A percentile compares a stretch with the other conserved stretches of the same genome.
phyloP scores from a whole-genome alignment of 2,329 filamentous ascomycete species.

The Tolypocladium endophyticum region DNA sequence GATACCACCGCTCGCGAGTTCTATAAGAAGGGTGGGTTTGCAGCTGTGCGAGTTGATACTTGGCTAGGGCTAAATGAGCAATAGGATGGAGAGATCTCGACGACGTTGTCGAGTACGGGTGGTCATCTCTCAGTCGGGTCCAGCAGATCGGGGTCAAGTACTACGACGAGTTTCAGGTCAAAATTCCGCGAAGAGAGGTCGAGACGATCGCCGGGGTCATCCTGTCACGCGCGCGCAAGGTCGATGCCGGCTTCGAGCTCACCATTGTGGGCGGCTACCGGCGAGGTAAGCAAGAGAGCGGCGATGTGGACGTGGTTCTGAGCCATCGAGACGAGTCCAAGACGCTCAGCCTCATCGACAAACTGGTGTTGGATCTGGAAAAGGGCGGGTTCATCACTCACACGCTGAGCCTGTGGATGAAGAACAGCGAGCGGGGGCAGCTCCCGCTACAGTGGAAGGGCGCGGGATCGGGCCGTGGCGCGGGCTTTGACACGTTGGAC shows the following conservation, averaged over 20 bases:
- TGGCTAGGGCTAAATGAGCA: slow-evolving; percentile 1
- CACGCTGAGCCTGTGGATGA: slow-evolving; percentile 60
- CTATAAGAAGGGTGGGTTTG: slow-evolving; percentile 47
- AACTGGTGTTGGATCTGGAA: slow-evolving; percentile 64
- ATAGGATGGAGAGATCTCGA: slow-evolving; percentile 70
- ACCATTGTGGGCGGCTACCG: slow-evolving; percentile 71
- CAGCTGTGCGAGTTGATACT: not conserved
- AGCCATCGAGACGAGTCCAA: slow-evolving; percentile 62
- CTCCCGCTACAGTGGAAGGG: slow-evolving; percentile 43
- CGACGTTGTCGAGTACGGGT: slow-evolving; percentile 75
- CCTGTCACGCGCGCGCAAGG: slow-evolving; percentile 52
- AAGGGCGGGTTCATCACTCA: slow-evolving; percentile 65
- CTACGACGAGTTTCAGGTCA: slow-evolving; percentile 71
- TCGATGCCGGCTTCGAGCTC: slow-evolving; percentile 46
- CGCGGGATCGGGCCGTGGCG: slow-evolving; percentile 20
- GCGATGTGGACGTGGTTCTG: slow-evolving; percentile 80
- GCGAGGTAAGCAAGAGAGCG: slow-evolving; percentile 60
- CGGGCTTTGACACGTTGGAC: slow-evolving; percentile 79
- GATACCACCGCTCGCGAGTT: slow-evolving; percentile 73
- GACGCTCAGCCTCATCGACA: slow-evolving; percentile 60
- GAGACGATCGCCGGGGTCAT: slow-evolving; percentile 57
- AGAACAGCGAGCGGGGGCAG: slow-evolving; percentile 65
- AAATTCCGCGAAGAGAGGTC: slow-evolving; percentile 64
- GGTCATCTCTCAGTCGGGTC: slow-evolving; percentile 61
- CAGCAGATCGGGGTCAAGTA: slow-evolving; percentile 94